A percentile compares a stretch with the other conserved stretches of the same genome.
Evolutionary conservation across 495 filamentous ascomycete species (phyloP).

Genomic region (Talaromyces liani): DNA sequence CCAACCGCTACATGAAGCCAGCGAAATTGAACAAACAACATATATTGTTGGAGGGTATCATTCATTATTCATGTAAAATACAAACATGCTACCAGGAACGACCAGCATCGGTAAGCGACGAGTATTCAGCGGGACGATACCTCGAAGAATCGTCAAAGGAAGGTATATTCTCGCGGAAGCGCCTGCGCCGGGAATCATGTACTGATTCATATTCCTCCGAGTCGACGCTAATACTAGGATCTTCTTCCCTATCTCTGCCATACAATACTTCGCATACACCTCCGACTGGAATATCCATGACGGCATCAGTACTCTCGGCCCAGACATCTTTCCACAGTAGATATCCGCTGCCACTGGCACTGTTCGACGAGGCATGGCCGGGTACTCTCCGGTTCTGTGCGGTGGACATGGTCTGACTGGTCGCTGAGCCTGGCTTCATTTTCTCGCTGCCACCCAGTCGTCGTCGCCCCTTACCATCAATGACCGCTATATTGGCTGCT

Average conservation of each 20-base stretch:
- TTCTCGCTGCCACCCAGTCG: slow-evolving; percentile 34
- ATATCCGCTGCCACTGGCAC: slow-evolving; percentile 8
- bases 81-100: not conserved
- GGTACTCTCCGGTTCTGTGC: slow-evolving; percentile 41
- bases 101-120: not conserved
- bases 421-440: slow-evolving; percentile 39
- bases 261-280: slow-evolving; percentile 88
- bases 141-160: not conserved
- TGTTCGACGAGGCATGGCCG: slow-evolving; percentile 6
- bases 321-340: slow-evolving; percentile 74
- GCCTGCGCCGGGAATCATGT: not conserved
- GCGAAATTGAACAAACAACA: not conserved
- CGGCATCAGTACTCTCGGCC: slow-evolving; percentile 91
- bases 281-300: slow-evolving; percentile 93
- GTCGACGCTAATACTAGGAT: slow-evolving; percentile 3
- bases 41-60: not conserved
- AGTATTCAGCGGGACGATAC: not conserved
- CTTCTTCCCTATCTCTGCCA: slow-evolving; percentile 36
- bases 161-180: not conserved
- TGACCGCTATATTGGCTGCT: slow-evolving; percentile 73
- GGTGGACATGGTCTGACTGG: slow-evolving; percentile 40
- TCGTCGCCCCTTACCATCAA: slow-evolving; percentile 64
- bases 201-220: not conserved
- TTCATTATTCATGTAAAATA: not conserved
- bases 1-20: too few species aligned